Evolutionary conservation across 805 yeast species (phyloP), one percentile per base, ranked within the genome.

Genomic region (Nadsonia fulvescens): DNA sequence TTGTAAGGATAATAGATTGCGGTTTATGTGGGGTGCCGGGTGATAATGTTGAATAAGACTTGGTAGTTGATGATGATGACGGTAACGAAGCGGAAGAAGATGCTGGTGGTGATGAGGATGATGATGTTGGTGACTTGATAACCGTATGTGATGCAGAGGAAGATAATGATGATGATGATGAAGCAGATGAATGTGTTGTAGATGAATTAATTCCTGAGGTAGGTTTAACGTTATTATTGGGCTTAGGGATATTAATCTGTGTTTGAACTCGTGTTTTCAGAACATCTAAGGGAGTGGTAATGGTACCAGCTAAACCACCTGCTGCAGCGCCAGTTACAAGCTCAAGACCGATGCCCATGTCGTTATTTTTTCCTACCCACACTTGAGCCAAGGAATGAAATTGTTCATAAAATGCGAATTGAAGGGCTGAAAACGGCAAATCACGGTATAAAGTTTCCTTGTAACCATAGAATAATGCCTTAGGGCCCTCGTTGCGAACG

Each of bases 211-310:
- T n/a, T n/a, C n/a, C n/a, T n/a, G n/a, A n/a, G n/a, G n/a, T n/a
- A n/a, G n/a, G n/a, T n/a, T n/a, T n/a, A n/a, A n/a, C n/a, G n/a
- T n/a, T n/a, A n/a, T n/a, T n/a, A n/a, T n/a, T n/a, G n/a, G n/a
- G n/a, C n/a, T n/a, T n/a, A n/a, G n/a, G n/a, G n/a, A n/a, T 20
- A 14, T 37, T 37, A 16, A 63, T 68, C 40, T 83, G 89, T 1
- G 98, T 89, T 53, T 89, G 99, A 25, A 82, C 68, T 42, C 96
- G 61, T 0, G 98, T 86, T 52, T 89, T 86, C 36, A 86, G 67
- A 43, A 92, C 89, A 49, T 86, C 98, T 36, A 86, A 56, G 3
- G 98, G 98, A 8, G 89, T 86, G 3, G 98, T 86, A 18, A 77
- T 51, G 1, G 93, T 94, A 4, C 95, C 94, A 14, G 95, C 92